A percentile compares a stretch with the other conserved stretches of the same genome.
Evolutionary conservation across 768 basidiomycete species (phyloP).

Genomic region (Boletus coccyginus): DNA sequence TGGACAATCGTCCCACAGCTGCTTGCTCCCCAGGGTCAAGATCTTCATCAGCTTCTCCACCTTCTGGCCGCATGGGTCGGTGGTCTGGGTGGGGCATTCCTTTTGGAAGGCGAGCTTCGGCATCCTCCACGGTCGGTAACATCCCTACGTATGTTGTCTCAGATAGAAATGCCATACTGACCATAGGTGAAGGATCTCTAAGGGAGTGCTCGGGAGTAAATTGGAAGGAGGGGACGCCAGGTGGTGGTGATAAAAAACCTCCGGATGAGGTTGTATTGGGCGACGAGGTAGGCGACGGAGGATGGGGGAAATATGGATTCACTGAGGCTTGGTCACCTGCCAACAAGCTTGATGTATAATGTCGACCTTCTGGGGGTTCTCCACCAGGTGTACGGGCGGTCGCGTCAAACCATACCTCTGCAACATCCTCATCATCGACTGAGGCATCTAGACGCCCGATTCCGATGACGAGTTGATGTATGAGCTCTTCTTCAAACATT

Average conservation of each 20-base stretch:
- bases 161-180: conserved; percentile 11
- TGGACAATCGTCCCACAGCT: conserved; percentile 80
- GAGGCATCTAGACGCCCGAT: conserved; percentile 69
- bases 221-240: conserved; percentile 15
- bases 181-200: conserved; percentile 15
- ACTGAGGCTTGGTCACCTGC: conserved; percentile 14
- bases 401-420: conserved; percentile 33
- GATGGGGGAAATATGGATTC: conserved; percentile 56
- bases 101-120: conserved; percentile 8
- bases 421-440: conserved; percentile 35
- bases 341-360: conserved; percentile 7
- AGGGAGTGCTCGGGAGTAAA: conserved; percentile 10
- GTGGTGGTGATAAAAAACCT: conserved; percentile 10
- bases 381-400: conserved; percentile 30
- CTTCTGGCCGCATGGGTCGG: conserved; percentile 13
- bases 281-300: conserved; percentile 29
- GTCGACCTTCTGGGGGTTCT: conserved; percentile 23
- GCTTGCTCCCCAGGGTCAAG: conserved; percentile 60
- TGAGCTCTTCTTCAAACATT: conserved; percentile 76
- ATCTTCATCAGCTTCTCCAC: conserved; percentile 38
- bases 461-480: conserved; percentile 86
- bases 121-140: conserved; percentile 6
- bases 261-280: conserved; percentile 22
- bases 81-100: conserved; percentile 17
- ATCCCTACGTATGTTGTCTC: conserved; percentile 12